A percentile compares a stretch with the other conserved stretches of the same genome.
phyloP scores from a whole-genome alignment of 148 eudicot genomes.

The Camellia lanceoleosa region DNA sequence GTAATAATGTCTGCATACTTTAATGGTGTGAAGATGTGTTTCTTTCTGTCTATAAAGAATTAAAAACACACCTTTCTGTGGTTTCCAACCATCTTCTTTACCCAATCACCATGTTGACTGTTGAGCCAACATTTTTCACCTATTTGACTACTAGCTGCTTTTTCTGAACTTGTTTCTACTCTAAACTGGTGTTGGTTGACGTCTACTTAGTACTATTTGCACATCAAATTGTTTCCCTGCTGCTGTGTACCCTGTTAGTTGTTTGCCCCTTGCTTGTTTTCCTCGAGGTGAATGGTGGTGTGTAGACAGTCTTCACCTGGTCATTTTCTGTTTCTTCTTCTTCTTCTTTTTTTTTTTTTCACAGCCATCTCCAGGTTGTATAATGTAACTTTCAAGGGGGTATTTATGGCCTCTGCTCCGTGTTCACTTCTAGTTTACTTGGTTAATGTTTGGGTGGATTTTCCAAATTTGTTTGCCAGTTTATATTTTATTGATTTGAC shows the following conservation, averaged over 20 bases:
- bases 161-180: background rate
- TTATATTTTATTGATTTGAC: background rate
- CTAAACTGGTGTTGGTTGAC: background rate
- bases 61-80: background rate
- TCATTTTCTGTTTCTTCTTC: background rate
- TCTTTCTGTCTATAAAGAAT: background rate
- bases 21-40: background rate
- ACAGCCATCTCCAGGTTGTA: background rate
- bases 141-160: background rate
- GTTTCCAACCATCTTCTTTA: background rate
- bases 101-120: too few relatives aligned
- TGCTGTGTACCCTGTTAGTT: background rate
- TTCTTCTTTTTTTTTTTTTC: background rate
- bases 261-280: background rate
- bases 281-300: background rate
- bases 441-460: background rate
- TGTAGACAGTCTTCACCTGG: background rate
- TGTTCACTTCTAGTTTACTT: background rate
- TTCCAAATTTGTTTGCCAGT: background rate
- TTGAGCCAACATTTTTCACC: background rate
- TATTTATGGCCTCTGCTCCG: background rate
- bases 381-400: background rate
- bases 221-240: slow-evolving; percentile 1
- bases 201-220: background rate
- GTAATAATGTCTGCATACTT: background rate